Evolutionary conservation across 139 green algal species (phyloP).

Genomic region (Eudorina sp.): DNA sequence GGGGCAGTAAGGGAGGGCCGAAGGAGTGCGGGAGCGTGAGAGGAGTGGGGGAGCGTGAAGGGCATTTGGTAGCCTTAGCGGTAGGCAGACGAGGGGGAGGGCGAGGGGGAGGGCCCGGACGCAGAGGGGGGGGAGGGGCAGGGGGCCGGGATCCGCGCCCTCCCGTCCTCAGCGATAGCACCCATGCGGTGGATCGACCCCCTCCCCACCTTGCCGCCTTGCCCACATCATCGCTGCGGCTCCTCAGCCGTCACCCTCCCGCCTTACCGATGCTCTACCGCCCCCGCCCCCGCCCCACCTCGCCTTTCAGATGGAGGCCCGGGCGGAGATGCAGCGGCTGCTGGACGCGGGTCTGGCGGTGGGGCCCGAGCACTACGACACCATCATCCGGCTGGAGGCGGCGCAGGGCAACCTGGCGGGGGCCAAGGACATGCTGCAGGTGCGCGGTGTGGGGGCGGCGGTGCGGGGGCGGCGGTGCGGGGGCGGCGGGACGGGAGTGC

Average conservation of each 20-base stretch:
- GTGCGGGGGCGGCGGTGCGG: too few species aligned
- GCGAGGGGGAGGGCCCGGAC: background rate
- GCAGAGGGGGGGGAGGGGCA: background rate
- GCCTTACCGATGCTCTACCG: background rate
- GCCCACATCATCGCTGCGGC: background rate
- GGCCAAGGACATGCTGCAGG: conserved; percentile 6
- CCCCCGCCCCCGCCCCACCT: too few species aligned
- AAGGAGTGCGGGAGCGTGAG: background rate
- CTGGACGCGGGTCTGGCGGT: background rate
- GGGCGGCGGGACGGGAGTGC: too few species aligned
- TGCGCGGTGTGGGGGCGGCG: background rate
- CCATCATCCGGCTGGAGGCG: conserved; percentile 19
- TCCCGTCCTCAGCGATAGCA: background rate
- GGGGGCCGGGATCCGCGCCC: background rate
- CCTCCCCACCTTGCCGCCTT: background rate
- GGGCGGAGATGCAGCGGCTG: conserved; percentile 32
- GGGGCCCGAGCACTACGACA: conserved; percentile 36
- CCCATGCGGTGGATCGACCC: background rate
- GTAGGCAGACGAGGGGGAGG: too few species aligned
- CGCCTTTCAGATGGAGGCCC: background rate
- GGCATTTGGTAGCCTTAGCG: too few species aligned
- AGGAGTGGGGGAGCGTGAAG: too few species aligned
- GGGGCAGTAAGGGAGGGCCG: background rate
- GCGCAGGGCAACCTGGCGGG: conserved; percentile 3
- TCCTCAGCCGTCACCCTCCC: background rate